Base-by-base conservation (phyloP, 257 asterid species). In the Rauvolfia tetraphylla region DNA sequence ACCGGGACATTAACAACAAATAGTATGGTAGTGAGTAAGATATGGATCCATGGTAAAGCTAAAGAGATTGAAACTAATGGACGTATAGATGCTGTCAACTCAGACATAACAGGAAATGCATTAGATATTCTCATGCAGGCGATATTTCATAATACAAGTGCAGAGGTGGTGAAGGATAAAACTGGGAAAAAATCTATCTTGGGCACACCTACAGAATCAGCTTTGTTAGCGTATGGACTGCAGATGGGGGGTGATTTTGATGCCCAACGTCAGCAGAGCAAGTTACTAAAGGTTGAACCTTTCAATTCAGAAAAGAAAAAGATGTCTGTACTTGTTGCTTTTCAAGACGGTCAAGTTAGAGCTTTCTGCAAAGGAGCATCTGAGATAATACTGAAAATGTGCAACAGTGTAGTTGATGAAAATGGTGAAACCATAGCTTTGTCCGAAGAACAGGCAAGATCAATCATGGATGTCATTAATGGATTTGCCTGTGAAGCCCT, bases 351-450 rank as follows among this genome's bases (percentile, higher is more conserved):
- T 66, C 89, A 86, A 22, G 78, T 77, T 53, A 86, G 97, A 78
- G 97, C 97, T 29, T 93, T 86, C 56, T 90, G 97, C 84, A 93
- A 95, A 90, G 99, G 99, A 34, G 99, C 98, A 51, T 95, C 99
- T 58, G 99, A 95, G 92, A 93, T 93, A 79, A 61, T 95, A 77
- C 25, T 95, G 56, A 87, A 88, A 85, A 81, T 80, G 89, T 93
- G 99, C 51, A 86, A 88, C 75, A 85, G 63, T 72, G 78, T 75
- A 76, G 71, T 95, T 65, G 85, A 86, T 87, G 81, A 84, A 3
- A 79, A 83, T 68, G 98, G 99, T 34, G 92, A 91, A 83, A 31
- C 72, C 49, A 86, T 85, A 75, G 79, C 84, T 76, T 77, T 95
- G 84, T 84, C 93, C 10, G 93, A 89, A 81, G 98, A 91, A 73